phyloP scores from a whole-genome alignment of 306 rosid genomes.

The Heteromeles arbutifolia region DNA sequence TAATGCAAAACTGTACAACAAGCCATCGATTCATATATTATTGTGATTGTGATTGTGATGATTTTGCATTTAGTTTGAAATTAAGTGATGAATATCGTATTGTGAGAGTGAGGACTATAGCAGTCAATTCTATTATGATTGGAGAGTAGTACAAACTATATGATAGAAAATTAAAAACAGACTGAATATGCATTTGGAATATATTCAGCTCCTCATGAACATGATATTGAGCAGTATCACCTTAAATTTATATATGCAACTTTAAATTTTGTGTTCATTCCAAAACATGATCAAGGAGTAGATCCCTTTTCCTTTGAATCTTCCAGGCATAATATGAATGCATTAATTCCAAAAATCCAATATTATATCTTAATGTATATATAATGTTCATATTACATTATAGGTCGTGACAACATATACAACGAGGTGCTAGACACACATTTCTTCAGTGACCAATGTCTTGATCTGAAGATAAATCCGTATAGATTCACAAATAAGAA shows the following conservation, averaged over 20 bases:
- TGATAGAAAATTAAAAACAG: not conserved
- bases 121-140: not conserved
- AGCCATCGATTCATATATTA: not conserved
- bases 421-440: too few species aligned
- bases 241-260: not conserved
- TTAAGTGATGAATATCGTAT: too few species aligned
- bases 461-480: too few species aligned
- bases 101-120: not conserved
- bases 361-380: not conserved
- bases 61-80: not conserved
- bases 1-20: not conserved
- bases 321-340: not conserved
- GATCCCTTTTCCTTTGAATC: conserved; percentile 10
- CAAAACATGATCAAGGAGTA: conserved; percentile 2
- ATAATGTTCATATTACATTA: conserved; percentile 2
- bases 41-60: not conserved
- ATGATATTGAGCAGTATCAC: not conserved
- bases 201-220: not conserved
- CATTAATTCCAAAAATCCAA: not conserved
- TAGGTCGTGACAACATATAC: not conserved
- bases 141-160: not conserved
- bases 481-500: too few species aligned
- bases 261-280: not conserved
- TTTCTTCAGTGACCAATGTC: too few species aligned
- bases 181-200: conserved; percentile 4